Evolutionary conservation across 73 alveolate species (phyloP), one percentile per base, ranked within the genome.

Genomic region (Paramecium sexaurelia): DNA sequence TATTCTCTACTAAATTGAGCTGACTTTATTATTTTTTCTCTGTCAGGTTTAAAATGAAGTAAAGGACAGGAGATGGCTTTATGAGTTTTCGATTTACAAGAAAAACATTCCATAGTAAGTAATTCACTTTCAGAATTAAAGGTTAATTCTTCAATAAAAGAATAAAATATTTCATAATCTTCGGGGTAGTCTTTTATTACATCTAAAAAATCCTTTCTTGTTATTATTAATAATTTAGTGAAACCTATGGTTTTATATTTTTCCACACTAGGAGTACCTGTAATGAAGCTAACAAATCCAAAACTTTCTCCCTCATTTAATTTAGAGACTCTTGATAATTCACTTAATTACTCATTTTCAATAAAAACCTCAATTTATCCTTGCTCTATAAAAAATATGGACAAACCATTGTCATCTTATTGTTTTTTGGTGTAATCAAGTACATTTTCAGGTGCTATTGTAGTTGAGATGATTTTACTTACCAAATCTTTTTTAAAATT

Each of bases 131-230:
- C 45, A 17, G 84, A 27, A 69, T 88, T 88, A 40, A 39, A 69
- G 24, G 45, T 67, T 7, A 87, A 43, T 11, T 88, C 85, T 5
- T 88, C 91, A 24, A 36, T 24, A n/a, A 69, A 37, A 20, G 10
- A 41, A 26, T 84, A 68, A 33, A 88, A 87, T 15, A 19, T 45
- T 43, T 88, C 94, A 47, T 88, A 88, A 32, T 88, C 94, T 4
- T 88, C 57, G 24, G 91, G 85, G n/a, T 36, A 88, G 13, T 88
- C 47, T n/a, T 68, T 68, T n/a, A 88, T 41, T 0, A 57, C 51
- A 11, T 88, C 55, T 32, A 69, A 22, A 47, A 88, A 88, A 19
- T 88, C 91, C 29, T 56, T 66, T 19, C 91, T 29, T 32, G 69
- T 32, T 41, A 88, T 26, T 4, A 69, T 82, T 36, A 68, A 69